phyloP scores from a whole-genome alignment of 768 basidiomycete species.

The Tylopilus vinaceipallidus region DNA sequence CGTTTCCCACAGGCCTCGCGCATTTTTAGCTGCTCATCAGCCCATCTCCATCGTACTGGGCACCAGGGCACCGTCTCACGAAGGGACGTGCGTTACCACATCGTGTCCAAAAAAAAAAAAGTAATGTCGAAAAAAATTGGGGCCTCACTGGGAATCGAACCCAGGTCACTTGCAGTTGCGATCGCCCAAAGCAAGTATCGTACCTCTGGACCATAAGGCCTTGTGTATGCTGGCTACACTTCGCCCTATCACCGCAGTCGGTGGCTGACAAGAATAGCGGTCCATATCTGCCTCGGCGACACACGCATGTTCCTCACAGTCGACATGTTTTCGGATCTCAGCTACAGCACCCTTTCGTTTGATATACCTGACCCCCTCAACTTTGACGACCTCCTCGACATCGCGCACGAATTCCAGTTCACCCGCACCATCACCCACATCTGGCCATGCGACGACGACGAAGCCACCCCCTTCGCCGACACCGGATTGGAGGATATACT shows the following conservation, averaged over 20 bases:
- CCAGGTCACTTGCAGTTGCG: conserved; percentile 36
- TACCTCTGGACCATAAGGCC: conserved; percentile 39
- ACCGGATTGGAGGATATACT: conserved; percentile 20
- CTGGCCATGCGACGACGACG: conserved; percentile 19
- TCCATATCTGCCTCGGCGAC: neutral
- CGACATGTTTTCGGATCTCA: conserved; percentile 25
- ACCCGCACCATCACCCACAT: conserved; percentile 20
- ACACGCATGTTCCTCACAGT: conserved; percentile 1
- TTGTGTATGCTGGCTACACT: rapidly evolving
- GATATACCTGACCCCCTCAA: conserved; percentile 3
- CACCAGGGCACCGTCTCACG: too few relatives aligned
- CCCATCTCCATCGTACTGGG: too few relatives aligned
- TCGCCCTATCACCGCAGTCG: neutral
- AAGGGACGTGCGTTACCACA: too few relatives aligned
- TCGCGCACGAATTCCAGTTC: conserved; percentile 30
- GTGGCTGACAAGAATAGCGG: conserved; percentile 18
- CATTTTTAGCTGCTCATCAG: too few relatives aligned
- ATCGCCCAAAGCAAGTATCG: conserved; percentile 38
- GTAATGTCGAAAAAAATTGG: conserved; percentile 14
- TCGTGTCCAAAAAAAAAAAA: too few relatives aligned
- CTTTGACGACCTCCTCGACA: conserved; percentile 30
- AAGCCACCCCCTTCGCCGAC: conserved; percentile 3
- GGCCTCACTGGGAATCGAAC: conserved; percentile 40
- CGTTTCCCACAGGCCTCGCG: conserved; percentile 23
- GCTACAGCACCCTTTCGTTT: conserved; percentile 3